Evolutionary conservation across 2,329 filamentous ascomycete species (phyloP).

Genomic region (Tympanopsis confertula): DNA sequence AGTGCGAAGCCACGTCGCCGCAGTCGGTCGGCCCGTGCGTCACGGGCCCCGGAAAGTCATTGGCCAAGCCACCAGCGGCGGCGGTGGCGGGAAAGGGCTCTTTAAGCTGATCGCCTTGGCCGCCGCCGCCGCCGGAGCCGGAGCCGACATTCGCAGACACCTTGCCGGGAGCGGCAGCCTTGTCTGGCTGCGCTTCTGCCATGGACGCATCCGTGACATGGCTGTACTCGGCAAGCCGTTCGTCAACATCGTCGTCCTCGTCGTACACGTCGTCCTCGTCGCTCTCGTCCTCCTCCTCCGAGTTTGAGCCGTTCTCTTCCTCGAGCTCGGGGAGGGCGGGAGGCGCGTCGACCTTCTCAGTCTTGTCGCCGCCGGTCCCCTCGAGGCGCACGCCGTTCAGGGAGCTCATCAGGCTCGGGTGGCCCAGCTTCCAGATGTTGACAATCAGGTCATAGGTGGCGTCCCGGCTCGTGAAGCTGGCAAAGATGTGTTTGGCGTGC

Average conservation of each 20-base stretch:
- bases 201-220: slow-evolving; percentile 30
- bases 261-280: slow-evolving; percentile 68
- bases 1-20: slow-evolving; percentile 66
- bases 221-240: slow-evolving; percentile 39
- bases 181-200: slow-evolving; percentile 14
- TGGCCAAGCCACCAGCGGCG: slow-evolving; percentile 14
- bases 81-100: slow-evolving; percentile 30
- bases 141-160: slow-evolving; percentile 17
- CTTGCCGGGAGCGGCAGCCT: slow-evolving; percentile 20
- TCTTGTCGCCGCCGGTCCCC: slow-evolving; percentile 77
- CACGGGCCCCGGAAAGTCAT: slow-evolving; percentile 76
- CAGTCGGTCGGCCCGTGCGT: slow-evolving; percentile 79
- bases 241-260: slow-evolving; percentile 68
- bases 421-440: slow-evolving; percentile 95
- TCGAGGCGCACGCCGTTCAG: slow-evolving; percentile 79
- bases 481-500: slow-evolving; percentile 90
- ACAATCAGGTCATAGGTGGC: slow-evolving; percentile 94
- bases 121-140: slow-evolving; percentile 25
- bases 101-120: slow-evolving; percentile 33
- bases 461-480: slow-evolving; percentile 86
- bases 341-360: slow-evolving; percentile 58
- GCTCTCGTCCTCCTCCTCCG: slow-evolving; percentile 43
- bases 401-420: slow-evolving; percentile 82
- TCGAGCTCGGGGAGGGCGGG: slow-evolving; percentile 24
- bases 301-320: slow-evolving; percentile 40